Base-by-base conservation (phyloP, 208 protist species). In the Trypanosoma lewisi region DNA sequence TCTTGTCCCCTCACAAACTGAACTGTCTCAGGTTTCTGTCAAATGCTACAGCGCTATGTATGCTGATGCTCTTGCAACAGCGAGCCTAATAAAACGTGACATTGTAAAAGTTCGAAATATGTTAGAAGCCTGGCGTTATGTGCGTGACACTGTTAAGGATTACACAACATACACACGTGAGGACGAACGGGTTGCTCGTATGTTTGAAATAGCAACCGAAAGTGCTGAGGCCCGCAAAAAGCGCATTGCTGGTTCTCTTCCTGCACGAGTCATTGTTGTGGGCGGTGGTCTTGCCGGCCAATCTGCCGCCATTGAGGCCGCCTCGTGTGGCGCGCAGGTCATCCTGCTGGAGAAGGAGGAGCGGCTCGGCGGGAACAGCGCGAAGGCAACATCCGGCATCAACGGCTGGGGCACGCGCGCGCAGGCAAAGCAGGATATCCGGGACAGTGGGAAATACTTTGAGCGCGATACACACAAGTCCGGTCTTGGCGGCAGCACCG, bases 41-140 rank as follows among this genome's bases (percentile, higher is more conserved):
- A 85, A 87, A 69, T 83, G 80, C 70, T 83, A 80, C 70, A 89
- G 77, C 75, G 85, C 80, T 69, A 93, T 93, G 82, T 89, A 86
- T 76, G 86, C 86, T 36, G 86, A 93, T 60, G 86, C 86, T 37
- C 73, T 93, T 49, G 80, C 86, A 19, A 93, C 86, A 30, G 86
- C 82, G 12, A 55, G 70, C n/a, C 67, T 93, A 31, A 64, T 87
- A 14, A 89, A 88, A 70, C 82, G 80, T 63, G 70, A 82, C 63
- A 70, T 77, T 30, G 60, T 54, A n/a, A 62, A 64, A 42, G 82
- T 88, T 6, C 82, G 83, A 54, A 64, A 70, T 50, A 85, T 93
- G 73, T 68, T 93, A 44, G 86, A 85, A 44, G 23, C 54, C 23
- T 82, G 72, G 59, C 75, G 80, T 61, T 62, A 71, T 51, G 34